Evolutionary conservation across 257 asterid genomes (phyloP).

Genomic region (Nicotiana benthamiana): DNA sequence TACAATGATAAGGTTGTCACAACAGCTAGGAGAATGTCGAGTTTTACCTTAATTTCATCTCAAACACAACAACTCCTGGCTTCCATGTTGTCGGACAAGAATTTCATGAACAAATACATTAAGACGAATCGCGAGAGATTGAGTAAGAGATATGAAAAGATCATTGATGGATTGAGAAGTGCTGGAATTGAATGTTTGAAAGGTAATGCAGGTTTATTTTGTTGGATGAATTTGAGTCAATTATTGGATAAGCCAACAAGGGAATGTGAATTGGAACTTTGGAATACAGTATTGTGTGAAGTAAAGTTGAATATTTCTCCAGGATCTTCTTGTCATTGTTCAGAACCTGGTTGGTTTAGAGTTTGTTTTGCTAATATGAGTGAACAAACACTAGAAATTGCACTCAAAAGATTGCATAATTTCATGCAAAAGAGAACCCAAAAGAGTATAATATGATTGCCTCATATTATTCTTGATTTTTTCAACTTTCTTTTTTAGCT

Average conservation of each 20-base stretch:
- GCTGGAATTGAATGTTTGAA: slow-evolving; percentile 29
- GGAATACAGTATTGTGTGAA: slow-evolving; percentile 28
- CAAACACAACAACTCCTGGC: slow-evolving; percentile 41
- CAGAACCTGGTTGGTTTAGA: slow-evolving; percentile 52
- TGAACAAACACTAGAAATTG: slow-evolving; percentile 32
- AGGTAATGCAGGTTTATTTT: slow-evolving; percentile 44
- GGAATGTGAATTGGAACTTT: slow-evolving; percentile 31
- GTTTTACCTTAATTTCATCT: slow-evolving; percentile 40
- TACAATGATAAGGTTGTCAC: slow-evolving; percentile 38
- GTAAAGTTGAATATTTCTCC: slow-evolving; percentile 41
- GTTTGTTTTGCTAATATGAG: slow-evolving; percentile 48
- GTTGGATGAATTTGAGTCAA: slow-evolving; percentile 42
- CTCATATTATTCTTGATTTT: too few relatives aligned
- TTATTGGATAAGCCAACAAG: slow-evolving; percentile 24
- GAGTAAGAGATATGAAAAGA: slow-evolving; percentile 21
- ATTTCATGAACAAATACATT: slow-evolving; percentile 22
- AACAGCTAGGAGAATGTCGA: slow-evolving; percentile 45
- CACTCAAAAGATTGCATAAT: slow-evolving; percentile 33
- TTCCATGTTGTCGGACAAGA: slow-evolving; percentile 26
- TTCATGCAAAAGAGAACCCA: slow-evolving; percentile 27
- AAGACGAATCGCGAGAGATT: slow-evolving; percentile 26
- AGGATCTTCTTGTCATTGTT: slow-evolving; percentile 46
- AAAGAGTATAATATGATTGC: too few relatives aligned
- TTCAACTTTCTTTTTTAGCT: neutral
- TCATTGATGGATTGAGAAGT: slow-evolving; percentile 23